A percentile compares a stretch with the other conserved stretches of the same genome.
phyloP scores from a whole-genome alignment of 2,329 filamentous ascomycete species.

The Colletotrichum brevisporum region DNA sequence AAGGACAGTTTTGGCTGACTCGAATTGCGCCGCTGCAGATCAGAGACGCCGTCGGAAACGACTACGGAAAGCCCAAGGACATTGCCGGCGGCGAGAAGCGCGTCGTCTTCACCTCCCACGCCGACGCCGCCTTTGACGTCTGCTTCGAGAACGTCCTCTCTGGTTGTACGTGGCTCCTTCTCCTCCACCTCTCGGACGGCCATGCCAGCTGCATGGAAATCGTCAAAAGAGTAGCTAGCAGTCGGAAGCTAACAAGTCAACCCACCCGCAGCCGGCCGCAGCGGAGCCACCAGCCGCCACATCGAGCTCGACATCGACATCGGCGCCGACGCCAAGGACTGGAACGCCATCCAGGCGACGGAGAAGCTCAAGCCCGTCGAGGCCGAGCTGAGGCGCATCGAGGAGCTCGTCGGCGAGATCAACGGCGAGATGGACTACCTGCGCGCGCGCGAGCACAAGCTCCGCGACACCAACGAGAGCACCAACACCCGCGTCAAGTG shows the following conservation, averaged over 20 bases:
- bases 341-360: conserved; percentile 93
- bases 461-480: conserved; percentile 99
- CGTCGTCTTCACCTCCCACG: conserved; percentile 93
- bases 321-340: conserved; percentile 97
- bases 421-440: conserved; percentile 98
- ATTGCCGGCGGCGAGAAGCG: conserved; percentile 93
- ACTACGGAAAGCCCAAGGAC: conserved; percentile 93
- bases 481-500: conserved; percentile 99
- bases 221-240: too few species aligned
- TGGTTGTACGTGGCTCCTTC: conserved; percentile 68
- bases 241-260: conserved; percentile 43
- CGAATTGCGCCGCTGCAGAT: conserved; percentile 72
- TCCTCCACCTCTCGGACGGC: neutral
- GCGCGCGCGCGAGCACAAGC: conserved; percentile 88
- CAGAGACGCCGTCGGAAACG: conserved; percentile 93
- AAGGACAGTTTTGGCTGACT: conserved; percentile 26
- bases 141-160: conserved; percentile 92
- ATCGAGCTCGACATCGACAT: conserved; percentile 96
- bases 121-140: conserved; percentile 93
- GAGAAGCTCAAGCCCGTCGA: conserved; percentile 99
- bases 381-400: conserved; percentile 91
- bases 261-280: conserved; percentile 49
- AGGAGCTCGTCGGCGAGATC: conserved; percentile 90
- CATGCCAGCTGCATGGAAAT: too few species aligned
- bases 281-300: conserved; percentile 72